Conservation (phyloP, 1,139 yeast species). For the Tardiomyces digboiensis region DNA sequence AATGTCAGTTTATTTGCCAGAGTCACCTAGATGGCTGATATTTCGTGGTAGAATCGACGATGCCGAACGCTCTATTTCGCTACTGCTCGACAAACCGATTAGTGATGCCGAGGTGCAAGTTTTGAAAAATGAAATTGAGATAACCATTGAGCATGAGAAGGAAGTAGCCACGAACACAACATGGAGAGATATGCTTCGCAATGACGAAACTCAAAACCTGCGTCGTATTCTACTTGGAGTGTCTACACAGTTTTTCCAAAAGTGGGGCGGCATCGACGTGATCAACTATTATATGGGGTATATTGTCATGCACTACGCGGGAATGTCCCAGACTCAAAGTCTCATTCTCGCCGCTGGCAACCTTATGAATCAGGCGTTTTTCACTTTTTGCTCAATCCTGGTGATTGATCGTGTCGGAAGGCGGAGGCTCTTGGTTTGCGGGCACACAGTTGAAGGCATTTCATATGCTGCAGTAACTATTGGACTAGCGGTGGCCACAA, state of each 20-base stretch:
- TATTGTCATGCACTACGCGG: constrained; percentile 24
- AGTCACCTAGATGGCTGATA: constrained; percentile 59
- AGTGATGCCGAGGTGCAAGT: constrained; percentile 2
- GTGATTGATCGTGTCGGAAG: constrained; percentile 56
- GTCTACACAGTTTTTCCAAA: constrained; percentile 33
- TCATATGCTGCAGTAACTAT: constrained; percentile 28
- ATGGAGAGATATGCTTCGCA: constrained; percentile 4
- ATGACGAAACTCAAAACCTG: constrained; percentile 37
- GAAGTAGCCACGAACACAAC: background rate
- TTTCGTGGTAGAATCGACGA: constrained; percentile 49
- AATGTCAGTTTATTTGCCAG: constrained; percentile 4
- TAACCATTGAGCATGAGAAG: constrained; percentile 2
- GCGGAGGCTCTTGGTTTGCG: constrained; percentile 42
- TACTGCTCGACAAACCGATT: background rate
- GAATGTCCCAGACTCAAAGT: constrained; percentile 41
- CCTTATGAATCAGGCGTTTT: constrained; percentile 48
- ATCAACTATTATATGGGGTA: constrained; percentile 23
- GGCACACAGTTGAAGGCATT: constrained; percentile 36
- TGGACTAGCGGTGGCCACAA: background rate
- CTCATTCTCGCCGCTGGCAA: constrained; percentile 51
- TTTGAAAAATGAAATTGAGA: constrained; percentile 2
- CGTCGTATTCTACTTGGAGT: constrained; percentile 42
- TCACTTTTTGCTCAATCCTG: constrained; percentile 35
- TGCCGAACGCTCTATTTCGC: constrained; percentile 34
- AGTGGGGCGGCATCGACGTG: constrained; percentile 22